These are phyloP conservation scores for Crepidotus sp. DNA, from an alignment of 1,284 basidiomycete species.

Conservation along the genomic window DNA sequence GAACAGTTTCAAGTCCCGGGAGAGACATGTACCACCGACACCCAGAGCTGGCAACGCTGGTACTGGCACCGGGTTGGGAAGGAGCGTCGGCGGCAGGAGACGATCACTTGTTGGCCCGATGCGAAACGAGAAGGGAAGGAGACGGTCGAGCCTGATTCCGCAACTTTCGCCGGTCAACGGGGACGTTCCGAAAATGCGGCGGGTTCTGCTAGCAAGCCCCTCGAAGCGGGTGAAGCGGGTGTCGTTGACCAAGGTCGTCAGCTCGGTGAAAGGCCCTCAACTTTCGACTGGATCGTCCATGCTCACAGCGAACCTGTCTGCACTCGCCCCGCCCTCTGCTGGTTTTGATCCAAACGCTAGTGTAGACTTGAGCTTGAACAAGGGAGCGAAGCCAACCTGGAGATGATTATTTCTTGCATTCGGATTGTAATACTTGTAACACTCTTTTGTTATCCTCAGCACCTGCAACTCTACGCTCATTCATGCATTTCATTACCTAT, in stretches of 20 bases:
- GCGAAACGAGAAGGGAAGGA: slow-evolving; percentile 57
- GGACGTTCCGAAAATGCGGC: slow-evolving; percentile 28
- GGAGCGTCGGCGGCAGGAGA: slow-evolving; percentile 34
- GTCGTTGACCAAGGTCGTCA: slow-evolving; percentile 38
- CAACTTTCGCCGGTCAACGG: slow-evolving; percentile 41
- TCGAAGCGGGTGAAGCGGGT: slow-evolving; percentile 55
- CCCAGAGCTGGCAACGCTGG: slow-evolving; percentile 15
- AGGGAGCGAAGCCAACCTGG: slow-evolving; percentile 40
- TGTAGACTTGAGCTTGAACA: slow-evolving; percentile 40
- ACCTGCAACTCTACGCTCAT: slow-evolving; percentile 18
- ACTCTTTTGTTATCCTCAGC: slow-evolving; percentile 17
- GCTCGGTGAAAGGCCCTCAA: slow-evolving; percentile 17
- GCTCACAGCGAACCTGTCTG: slow-evolving; percentile 31
- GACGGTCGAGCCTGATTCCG: slow-evolving; percentile 71
- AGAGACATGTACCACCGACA: slow-evolving; percentile 4
- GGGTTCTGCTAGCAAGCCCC: slow-evolving; percentile 43
- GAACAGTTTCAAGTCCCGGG: slow-evolving; percentile 11
- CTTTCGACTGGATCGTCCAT: slow-evolving; percentile 16
- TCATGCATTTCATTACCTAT: slow-evolving; percentile 14
- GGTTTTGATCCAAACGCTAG: slow-evolving; percentile 40
- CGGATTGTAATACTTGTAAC: slow-evolving; percentile 21
- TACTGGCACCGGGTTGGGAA: slow-evolving; percentile 14
- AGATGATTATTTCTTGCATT: slow-evolving; percentile 28
- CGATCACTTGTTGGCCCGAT: slow-evolving; percentile 66
- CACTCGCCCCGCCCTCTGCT: slow-evolving; percentile 23